phyloP scores from a whole-genome alignment of 176 grass and related monocot genomes.

The Rhynchospora breviuscula region DNA sequence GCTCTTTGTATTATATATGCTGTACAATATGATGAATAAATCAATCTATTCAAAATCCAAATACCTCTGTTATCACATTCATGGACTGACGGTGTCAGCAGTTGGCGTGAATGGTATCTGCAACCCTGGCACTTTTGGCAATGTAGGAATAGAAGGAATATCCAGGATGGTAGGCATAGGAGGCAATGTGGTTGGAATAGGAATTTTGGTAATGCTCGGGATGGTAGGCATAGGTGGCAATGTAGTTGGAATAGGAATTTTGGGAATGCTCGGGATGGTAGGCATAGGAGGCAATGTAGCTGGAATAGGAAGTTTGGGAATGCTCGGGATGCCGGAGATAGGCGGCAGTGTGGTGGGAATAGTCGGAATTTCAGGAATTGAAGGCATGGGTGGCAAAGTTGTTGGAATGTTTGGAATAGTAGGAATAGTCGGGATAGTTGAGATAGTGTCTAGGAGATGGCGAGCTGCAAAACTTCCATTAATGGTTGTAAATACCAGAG shows the following conservation, averaged over 20 bases:
- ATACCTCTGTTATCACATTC: no score
- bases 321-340: background rate
- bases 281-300: background rate
- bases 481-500: conserved; percentile 38
- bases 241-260: background rate
- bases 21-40: no score
- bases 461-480: conserved; percentile 47
- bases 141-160: background rate
- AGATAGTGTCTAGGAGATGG: conserved; percentile 44
- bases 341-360: background rate
- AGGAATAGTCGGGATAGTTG: conserved; percentile 28
- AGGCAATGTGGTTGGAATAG: background rate
- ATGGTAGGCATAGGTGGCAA: background rate
- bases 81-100: background rate
- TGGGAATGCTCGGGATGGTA: background rate
- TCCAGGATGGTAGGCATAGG: no score
- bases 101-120: background rate
- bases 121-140: conserved; percentile 1
- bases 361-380: conserved; percentile 1
- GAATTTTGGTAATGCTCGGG: background rate
- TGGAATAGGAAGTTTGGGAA: background rate
- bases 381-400: conserved; percentile 26
- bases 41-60: no score
- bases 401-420: conserved; percentile 25
- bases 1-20: no score